Evolutionary conservation across 768 basidiomycete genomes (phyloP).

Genomic region (Boletus pseudo-olivaceus): DNA sequence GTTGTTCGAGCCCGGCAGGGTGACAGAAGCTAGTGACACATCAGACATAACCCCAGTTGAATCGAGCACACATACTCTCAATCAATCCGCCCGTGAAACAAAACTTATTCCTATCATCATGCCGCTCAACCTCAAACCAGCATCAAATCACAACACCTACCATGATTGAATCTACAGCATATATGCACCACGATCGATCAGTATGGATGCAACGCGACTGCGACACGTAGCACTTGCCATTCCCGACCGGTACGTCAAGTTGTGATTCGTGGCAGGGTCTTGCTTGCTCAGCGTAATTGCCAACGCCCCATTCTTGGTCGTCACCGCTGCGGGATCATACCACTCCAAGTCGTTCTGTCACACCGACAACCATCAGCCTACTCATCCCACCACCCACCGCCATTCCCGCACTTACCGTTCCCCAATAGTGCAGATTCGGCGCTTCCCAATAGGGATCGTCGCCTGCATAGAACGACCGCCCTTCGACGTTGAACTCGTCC

Average conservation of each 20-base stretch:
- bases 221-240: constrained; percentile 24
- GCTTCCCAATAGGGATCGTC: constrained; percentile 62
- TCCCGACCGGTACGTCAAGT: constrained; percentile 44
- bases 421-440: constrained; percentile 66
- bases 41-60: background rate
- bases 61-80: constrained; percentile 34
- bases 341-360: constrained; percentile 46
- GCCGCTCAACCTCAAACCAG: background rate
- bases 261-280: constrained; percentile 40
- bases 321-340: constrained; percentile 54
- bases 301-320: constrained; percentile 49
- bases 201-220: constrained; percentile 15
- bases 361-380: constrained; percentile 7
- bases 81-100: constrained; percentile 80
- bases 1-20: constrained; percentile 40
- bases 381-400: too few species aligned
- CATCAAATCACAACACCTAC: constrained; percentile 6
- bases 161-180: constrained; percentile 29
- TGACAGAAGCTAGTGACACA: constrained; percentile 31
- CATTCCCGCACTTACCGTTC: constrained; percentile 36
- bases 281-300: constrained; percentile 46
- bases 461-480: constrained; percentile 66
- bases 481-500: constrained; percentile 78
- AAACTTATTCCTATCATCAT: constrained; percentile 53
- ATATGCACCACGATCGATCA: constrained; percentile 19